Percentiles rank a stretch among this genome's conserved stretches.
Evolutionary conservation across 148 eudicot genomes (phyloP).

Genomic region (Rhododendron simsii): DNA sequence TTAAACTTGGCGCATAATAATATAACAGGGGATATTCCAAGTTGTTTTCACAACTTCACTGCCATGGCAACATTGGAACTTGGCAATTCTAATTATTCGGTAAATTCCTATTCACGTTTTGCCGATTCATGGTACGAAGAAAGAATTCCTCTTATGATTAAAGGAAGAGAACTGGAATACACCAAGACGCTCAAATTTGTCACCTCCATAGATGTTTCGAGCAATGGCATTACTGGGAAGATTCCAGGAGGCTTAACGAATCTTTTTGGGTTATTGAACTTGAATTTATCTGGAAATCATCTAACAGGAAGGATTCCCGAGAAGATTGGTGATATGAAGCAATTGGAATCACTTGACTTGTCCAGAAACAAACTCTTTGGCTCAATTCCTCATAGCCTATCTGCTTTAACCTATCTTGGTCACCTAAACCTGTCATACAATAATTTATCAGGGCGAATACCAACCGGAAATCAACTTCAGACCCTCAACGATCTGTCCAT

Average conservation of each 20-base stretch:
- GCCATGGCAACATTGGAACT: background rate
- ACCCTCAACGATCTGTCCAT: background rate
- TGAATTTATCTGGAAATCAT: slow-evolving; percentile 12
- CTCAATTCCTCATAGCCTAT: slow-evolving; percentile 10
- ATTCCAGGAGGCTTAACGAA: slow-evolving; percentile 16
- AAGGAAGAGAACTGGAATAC: slow-evolving; percentile 12
- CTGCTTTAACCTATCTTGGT: background rate
- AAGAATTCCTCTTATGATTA: background rate
- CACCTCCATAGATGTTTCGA: slow-evolving; percentile 7
- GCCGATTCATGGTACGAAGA: too few relatives aligned
- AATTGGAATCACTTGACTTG: slow-evolving; percentile 11
- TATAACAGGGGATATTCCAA: slow-evolving; percentile 2
- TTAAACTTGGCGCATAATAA: slow-evolving; percentile 8
- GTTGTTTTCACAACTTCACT: slow-evolving; percentile 7
- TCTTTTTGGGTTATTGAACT: background rate
- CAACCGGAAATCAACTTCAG: slow-evolving; percentile 17
- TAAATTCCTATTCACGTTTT: background rate
- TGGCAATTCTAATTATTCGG: background rate
- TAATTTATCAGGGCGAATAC: slow-evolving; percentile 17
- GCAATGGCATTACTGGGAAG: slow-evolving; percentile 9
- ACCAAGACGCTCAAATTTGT: background rate
- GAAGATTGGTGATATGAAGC: background rate
- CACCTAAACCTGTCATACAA: slow-evolving; percentile 17
- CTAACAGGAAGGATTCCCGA: background rate
- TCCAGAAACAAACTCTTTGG: slow-evolving; percentile 22